These are phyloP conservation scores for Echria macrotheca DNA, from an alignment of 495 filamentous ascomycete species.

Conservation along the genomic window DNA sequence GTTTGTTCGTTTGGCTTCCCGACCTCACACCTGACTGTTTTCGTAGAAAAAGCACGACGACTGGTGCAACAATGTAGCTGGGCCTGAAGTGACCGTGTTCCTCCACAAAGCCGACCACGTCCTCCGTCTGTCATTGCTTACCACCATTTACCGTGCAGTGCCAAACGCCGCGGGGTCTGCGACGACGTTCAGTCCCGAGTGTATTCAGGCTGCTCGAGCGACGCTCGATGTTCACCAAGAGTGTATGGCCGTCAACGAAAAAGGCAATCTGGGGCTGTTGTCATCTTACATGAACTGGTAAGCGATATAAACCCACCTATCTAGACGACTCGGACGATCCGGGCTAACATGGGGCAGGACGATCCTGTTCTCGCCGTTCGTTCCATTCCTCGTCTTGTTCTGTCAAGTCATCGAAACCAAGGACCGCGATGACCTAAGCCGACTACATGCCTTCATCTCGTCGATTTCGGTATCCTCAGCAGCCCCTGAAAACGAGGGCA, in stretches of 20 bases:
- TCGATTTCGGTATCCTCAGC: constrained; percentile 40
- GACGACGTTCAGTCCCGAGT: constrained; percentile 50
- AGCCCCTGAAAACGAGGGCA: constrained; percentile 41
- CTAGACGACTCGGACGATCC: too few species aligned
- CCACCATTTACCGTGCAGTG: constrained; percentile 57
- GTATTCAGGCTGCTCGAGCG: constrained; percentile 50
- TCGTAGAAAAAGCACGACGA: constrained; percentile 1
- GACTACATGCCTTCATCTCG: constrained; percentile 50
- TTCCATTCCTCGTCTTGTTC: constrained; percentile 64
- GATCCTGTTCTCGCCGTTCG: constrained; percentile 58
- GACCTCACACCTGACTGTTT: too few species aligned
- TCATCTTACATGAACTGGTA: constrained; percentile 60
- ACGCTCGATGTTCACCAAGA: constrained; percentile 49
- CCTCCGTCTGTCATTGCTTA: constrained; percentile 45
- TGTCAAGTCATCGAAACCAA: constrained; percentile 55
- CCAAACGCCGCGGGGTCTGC: constrained; percentile 38
- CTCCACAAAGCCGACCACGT: constrained; percentile 52
- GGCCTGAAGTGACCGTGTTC: constrained; percentile 29
- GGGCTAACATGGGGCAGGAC: too few species aligned
- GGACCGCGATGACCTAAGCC: constrained; percentile 40
- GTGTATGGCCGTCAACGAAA: constrained; percentile 44
- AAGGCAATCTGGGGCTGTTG: constrained; percentile 34
- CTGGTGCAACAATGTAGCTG: background rate
- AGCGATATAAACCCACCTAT: too few species aligned
- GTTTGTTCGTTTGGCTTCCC: too few species aligned